Base-by-base conservation (phyloP, 306 rosid species). In the Malus sylvestris region DNA sequence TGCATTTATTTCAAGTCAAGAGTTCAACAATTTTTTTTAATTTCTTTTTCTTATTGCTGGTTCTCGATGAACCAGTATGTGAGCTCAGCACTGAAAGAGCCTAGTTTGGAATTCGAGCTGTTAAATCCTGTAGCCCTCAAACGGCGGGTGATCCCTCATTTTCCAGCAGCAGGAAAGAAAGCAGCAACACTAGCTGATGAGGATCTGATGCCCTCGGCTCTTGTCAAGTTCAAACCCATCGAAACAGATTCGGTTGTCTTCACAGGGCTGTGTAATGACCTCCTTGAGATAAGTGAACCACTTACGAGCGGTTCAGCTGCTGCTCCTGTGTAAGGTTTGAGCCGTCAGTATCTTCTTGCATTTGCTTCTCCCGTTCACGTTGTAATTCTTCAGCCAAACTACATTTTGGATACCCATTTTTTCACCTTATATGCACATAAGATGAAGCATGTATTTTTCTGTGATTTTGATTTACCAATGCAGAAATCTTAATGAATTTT, bases 161-260 rank as follows among this genome's bases (percentile, higher is more conserved):
- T 85, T 72, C 85, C 96, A 1, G 78, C 77, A 59, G 66, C 82
- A 68, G 97, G 93, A 33, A 80, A 82, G 82, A 89, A 70, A 14
- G 77, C 80, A 11, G 76, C 42, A 72, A 92, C 97, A 51, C 85
- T 95, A 42, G 92, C 89, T 73, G 97, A 95, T 38, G 98, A 92
- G 80, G 90, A 92, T 69, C 83, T 92, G 82, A 97, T 92, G 38
- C 99, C 99, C 68, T 92, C 92, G 4, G 98, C 93, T 83, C 91
- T 95, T 46, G 75, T 95, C 16, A 95, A 95, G 92, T 92, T 92
- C 83, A 90, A 79, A 85, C 98, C 99, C 13, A 82, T 80, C 18
- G 99, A 95, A 88, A 89, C 99, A 13, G 99, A 95, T 80, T 86
- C 97, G 38, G 78, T 92, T 68, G 90, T 91, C 66, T 95, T 84